Conservation (phyloP, 139 green algal genomes). For the Trebouxia sp. region DNA sequence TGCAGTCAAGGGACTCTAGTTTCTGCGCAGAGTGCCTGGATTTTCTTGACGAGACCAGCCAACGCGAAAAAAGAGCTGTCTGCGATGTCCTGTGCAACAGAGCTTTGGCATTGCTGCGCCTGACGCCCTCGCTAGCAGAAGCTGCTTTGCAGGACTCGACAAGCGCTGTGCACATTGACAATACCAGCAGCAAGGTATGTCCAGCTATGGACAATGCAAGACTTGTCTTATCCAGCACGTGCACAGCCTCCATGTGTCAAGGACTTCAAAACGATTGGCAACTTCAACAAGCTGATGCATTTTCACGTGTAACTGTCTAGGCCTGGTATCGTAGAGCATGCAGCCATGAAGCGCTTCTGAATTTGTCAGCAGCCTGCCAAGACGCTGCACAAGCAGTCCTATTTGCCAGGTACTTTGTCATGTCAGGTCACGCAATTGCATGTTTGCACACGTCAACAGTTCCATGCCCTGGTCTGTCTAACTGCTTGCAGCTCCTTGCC, state of each 20-base stretch:
- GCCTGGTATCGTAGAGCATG: constrained; percentile 38
- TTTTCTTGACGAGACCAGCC: constrained; percentile 21
- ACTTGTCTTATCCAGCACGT: not conserved
- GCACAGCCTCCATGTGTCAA: no score
- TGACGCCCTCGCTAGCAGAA: not conserved
- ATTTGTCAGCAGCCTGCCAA: not conserved
- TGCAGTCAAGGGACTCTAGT: not conserved
- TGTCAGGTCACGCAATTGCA: not conserved
- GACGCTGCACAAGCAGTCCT: not conserved
- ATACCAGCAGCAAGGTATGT: not conserved
- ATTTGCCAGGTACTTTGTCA: not conserved
- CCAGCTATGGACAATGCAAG: no score
- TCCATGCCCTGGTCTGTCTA: not conserved
- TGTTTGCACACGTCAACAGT: not conserved
- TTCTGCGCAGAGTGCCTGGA: constrained; percentile 25
- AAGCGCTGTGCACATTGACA: constrained; percentile 17
- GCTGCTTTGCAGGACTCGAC: constrained; percentile 2
- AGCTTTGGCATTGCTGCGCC: constrained; percentile 31
- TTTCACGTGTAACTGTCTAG: not conserved
- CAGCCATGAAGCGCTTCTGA: constrained; percentile 3
- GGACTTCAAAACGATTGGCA: not conserved
- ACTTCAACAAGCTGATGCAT: not conserved
- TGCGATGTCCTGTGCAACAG: constrained; percentile 40
- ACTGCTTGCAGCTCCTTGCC: no score
- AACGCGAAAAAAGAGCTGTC: not conserved